These are phyloP conservation scores for Xylaria bambusicola DNA, from an alignment of 495 filamentous ascomycete species.

Conservation along the genomic window DNA sequence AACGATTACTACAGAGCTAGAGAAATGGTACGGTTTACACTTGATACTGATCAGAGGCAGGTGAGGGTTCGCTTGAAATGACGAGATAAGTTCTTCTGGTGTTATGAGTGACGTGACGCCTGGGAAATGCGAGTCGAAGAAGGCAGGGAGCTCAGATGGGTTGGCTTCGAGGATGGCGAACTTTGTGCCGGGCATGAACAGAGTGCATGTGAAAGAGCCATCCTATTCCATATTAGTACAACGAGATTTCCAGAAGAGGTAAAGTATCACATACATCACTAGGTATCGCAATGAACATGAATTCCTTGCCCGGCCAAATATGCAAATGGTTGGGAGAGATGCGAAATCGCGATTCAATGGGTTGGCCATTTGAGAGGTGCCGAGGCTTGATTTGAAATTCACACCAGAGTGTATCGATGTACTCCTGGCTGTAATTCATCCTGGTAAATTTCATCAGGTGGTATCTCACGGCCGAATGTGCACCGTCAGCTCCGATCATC, in stretches of 20 bases:
- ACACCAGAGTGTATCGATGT: slow-evolving; percentile 97
- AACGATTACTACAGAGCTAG: slow-evolving; percentile 75
- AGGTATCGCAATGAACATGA: slow-evolving; percentile 98
- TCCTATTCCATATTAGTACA: slow-evolving; percentile 51
- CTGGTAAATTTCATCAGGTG: slow-evolving; percentile 92
- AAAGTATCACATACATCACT: slow-evolving; percentile 52
- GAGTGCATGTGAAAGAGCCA: slow-evolving; percentile 90
- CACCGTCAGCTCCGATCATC: slow-evolving; percentile 94
- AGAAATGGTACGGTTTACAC: slow-evolving; percentile 83
- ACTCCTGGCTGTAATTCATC: slow-evolving; percentile 90
- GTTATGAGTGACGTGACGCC: slow-evolving; percentile 84
- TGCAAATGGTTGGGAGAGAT: slow-evolving; percentile 92
- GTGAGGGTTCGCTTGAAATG: slow-evolving; percentile 79
- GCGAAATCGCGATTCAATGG: slow-evolving; percentile 60
- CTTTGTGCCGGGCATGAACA: slow-evolving; percentile 72
- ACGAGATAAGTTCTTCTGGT: slow-evolving; percentile 62
- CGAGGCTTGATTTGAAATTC: slow-evolving; percentile 77
- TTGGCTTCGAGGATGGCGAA: slow-evolving; percentile 62
- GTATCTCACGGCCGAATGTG: slow-evolving; percentile 84
- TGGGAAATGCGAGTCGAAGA: slow-evolving; percentile 81
- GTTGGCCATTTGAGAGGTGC: slow-evolving; percentile 28
- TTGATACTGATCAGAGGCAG: slow-evolving; percentile 92
- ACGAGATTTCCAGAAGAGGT: background rate
- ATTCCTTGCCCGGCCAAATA: slow-evolving; percentile 90
- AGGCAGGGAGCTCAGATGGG: slow-evolving; percentile 58